These are phyloP conservation scores for Aspergillus bridgeri DNA, from an alignment of 495 filamentous ascomycete genomes.

Conservation along the genomic window DNA sequence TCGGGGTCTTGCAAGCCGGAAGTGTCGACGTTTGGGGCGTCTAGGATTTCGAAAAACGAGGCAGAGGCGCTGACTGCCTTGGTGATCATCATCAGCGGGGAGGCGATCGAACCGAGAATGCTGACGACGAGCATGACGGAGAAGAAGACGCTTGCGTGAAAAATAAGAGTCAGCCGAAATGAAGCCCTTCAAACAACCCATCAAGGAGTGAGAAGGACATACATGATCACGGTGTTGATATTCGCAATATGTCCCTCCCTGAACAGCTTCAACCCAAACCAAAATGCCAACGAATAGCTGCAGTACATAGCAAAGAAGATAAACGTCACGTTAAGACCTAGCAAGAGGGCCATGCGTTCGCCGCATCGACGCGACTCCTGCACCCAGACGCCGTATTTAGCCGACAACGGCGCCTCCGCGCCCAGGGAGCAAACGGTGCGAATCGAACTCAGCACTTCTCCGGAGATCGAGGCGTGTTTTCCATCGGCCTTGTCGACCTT, in stretches of 20 bases:
- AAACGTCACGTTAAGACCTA: constrained; percentile 28
- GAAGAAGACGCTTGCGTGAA: constrained; percentile 46
- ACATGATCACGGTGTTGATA: constrained; percentile 49
- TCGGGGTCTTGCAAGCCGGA: constrained; percentile 27
- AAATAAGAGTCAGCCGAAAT: constrained; percentile 3
- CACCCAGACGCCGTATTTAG: constrained; percentile 48
- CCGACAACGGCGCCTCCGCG: constrained; percentile 35
- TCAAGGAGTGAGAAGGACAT: constrained; percentile 18
- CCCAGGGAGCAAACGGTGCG: constrained; percentile 53
- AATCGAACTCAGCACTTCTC: constrained; percentile 47
- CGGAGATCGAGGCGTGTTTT: constrained; percentile 41
- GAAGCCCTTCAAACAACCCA: background rate
- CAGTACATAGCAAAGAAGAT: constrained; percentile 43
- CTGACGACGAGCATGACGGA: constrained; percentile 33
- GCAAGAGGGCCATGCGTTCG: constrained; percentile 23
- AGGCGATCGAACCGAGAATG: constrained; percentile 24
- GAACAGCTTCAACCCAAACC: constrained; percentile 44
- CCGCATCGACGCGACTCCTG: constrained; percentile 55
- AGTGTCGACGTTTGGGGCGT: constrained; percentile 36
- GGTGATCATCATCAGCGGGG: constrained; percentile 47
- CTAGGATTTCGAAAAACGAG: constrained; percentile 46
- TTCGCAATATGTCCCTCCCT: constrained; percentile 30
- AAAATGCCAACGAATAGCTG: constrained; percentile 52
- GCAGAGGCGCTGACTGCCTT: constrained; percentile 44
- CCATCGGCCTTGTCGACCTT: constrained; percentile 26